Evolutionary conservation across 2,329 filamentous ascomycete genomes (phyloP).

Genomic region (Pseudogymnoascus sp.): DNA sequence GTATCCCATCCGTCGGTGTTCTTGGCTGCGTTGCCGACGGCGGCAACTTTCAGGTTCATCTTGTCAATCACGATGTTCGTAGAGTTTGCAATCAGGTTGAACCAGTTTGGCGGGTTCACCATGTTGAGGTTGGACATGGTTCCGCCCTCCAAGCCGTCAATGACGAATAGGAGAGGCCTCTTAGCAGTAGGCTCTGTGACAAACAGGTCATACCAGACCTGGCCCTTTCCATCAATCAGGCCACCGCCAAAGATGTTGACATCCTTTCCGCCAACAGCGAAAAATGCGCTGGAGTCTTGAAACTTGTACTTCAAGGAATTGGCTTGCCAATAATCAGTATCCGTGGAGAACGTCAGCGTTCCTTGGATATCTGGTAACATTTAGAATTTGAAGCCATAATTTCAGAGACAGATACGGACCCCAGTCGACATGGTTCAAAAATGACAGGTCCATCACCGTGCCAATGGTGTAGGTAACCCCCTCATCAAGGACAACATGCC

Average conservation of each 20-base stretch:
- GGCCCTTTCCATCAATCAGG: constrained; percentile 56
- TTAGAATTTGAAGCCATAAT: not conserved
- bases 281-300: constrained; percentile 62
- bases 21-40: constrained; percentile 48
- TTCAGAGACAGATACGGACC: constrained; percentile 28
- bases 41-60: constrained; percentile 51
- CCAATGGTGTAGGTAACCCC: constrained; percentile 53
- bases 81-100: constrained; percentile 59
- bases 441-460: constrained; percentile 58
- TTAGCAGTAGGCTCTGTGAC: constrained; percentile 49
- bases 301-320: constrained; percentile 57
- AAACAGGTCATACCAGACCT: constrained; percentile 52
- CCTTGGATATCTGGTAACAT: constrained; percentile 45
- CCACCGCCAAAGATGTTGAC: constrained; percentile 63
- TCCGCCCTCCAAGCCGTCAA: constrained; percentile 49
- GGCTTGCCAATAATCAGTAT: constrained; percentile 62
- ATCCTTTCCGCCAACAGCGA: constrained; percentile 57
- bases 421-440: constrained; percentile 56
- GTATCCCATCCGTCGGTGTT: constrained; percentile 63
- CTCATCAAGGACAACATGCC: constrained; percentile 47
- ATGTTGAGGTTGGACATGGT: constrained; percentile 53
- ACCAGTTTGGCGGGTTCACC: constrained; percentile 52
- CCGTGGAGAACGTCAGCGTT: constrained; percentile 54
- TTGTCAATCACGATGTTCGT: constrained; percentile 56
- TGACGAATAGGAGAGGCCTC: constrained; percentile 50